Conservation (phyloP, 306 rosid genomes). For the Inga leiocalycina region DNA sequence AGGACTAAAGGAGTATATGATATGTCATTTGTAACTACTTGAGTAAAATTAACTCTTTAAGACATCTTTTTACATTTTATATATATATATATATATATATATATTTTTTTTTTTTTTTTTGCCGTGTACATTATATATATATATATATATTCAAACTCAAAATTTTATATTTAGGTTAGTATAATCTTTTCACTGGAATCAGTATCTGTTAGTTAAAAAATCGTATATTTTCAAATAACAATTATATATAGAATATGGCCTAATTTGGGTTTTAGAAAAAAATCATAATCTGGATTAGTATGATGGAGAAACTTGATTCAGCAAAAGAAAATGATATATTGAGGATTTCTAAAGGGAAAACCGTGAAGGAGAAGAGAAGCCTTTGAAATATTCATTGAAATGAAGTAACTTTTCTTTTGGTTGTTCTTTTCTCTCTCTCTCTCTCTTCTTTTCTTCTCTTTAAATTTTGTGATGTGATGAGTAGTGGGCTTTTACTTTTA, state of each 20-base stretch:
- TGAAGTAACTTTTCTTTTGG: conserved; percentile 35
- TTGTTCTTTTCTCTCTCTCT: neutral
- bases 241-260: neutral
- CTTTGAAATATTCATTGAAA: conserved; percentile 26
- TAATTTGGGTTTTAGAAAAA: neutral
- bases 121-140: no score
- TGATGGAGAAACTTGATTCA: neutral
- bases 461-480: conserved; percentile 28
- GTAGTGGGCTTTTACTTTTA: conserved; percentile 51
- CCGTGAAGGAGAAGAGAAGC: conserved; percentile 39
- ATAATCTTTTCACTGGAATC: neutral
- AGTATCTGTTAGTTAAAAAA: no score
- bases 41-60: neutral
- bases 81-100: no score
- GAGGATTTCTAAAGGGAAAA: conserved; percentile 22
- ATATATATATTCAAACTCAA: neutral
- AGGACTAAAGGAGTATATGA: no score
- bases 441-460: conserved; percentile 31
- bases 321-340: neutral
- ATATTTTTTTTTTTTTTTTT: no score
- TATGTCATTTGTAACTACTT: no score
- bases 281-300: neutral
- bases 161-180: no score
- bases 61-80: neutral
- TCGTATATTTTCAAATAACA: no score